Conservation (phyloP, 2,329 filamentous ascomycete species). For the Cryoendolithus antarcticus region DNA sequence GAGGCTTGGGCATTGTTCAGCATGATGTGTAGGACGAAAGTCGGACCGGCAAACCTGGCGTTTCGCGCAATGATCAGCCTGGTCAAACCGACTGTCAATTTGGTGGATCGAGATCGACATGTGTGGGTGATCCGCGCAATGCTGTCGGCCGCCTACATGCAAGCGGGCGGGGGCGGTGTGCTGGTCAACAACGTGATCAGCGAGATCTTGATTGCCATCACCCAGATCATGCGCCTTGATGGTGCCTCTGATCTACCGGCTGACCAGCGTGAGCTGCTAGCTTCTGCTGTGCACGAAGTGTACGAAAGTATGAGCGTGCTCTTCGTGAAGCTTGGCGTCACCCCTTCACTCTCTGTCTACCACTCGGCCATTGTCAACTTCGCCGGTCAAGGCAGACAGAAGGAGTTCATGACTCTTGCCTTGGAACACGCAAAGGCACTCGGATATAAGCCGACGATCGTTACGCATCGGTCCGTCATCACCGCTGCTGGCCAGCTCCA, state of each 20-base stretch:
- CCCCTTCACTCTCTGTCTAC: slow-evolving; percentile 20
- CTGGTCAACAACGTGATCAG: slow-evolving; percentile 26
- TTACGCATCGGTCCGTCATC: slow-evolving; percentile 25
- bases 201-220: slow-evolving; percentile 24
- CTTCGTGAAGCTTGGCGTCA: slow-evolving; percentile 16
- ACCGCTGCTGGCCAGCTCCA: slow-evolving; percentile 21
- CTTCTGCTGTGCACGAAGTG: slow-evolving; percentile 13
- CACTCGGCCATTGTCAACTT: slow-evolving; percentile 27
- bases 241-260: slow-evolving; percentile 9
- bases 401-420: slow-evolving; percentile 17
- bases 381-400: slow-evolving; percentile 19
- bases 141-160: slow-evolving; percentile 31
- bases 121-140: slow-evolving; percentile 23
- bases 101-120: slow-evolving; percentile 6
- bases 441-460: slow-evolving; percentile 16
- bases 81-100: slow-evolving; percentile 15
- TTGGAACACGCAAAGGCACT: slow-evolving; percentile 19
- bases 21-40: slow-evolving; percentile 36
- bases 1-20: slow-evolving; percentile 38
- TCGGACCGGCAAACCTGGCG: slow-evolving; percentile 10
- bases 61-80: slow-evolving; percentile 24
- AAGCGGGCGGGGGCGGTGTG: slow-evolving; percentile 27
- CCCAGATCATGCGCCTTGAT: slow-evolving; percentile 16
- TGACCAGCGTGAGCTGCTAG: slow-evolving; percentile 11
- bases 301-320: slow-evolving; percentile 19